Conservation (phyloP, 2,329 filamentous ascomycete genomes). For the Westerdykella ornata region DNA sequence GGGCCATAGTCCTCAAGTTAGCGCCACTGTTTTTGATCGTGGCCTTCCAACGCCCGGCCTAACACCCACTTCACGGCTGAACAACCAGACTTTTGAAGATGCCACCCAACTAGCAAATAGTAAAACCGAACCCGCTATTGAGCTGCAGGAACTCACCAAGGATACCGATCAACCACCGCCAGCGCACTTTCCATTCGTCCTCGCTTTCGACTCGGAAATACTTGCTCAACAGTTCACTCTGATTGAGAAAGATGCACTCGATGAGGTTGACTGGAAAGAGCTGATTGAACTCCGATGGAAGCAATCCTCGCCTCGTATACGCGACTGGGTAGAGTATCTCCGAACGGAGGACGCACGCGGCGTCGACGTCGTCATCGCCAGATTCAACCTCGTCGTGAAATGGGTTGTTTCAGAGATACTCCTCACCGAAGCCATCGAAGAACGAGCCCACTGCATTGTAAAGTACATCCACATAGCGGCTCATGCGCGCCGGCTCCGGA, state of each 20-base stretch:
- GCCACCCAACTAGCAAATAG: slow-evolving; percentile 3
- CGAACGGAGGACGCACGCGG: slow-evolving; percentile 65
- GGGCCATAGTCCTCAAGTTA: slow-evolving; percentile 16
- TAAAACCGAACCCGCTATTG: slow-evolving; percentile 17
- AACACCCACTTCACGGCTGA: slow-evolving; percentile 29
- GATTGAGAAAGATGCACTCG: slow-evolving; percentile 77
- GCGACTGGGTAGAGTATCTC: slow-evolving; percentile 77
- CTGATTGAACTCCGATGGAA: slow-evolving; percentile 80
- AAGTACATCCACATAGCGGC: slow-evolving; percentile 77
- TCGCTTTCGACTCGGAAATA: slow-evolving; percentile 72
- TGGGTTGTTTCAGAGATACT: slow-evolving; percentile 77
- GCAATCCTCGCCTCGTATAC: slow-evolving; percentile 57
- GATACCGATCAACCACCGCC: slow-evolving; percentile 9
- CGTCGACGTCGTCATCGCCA: slow-evolving; percentile 75
- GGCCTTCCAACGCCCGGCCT: slow-evolving; percentile 36
- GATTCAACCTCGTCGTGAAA: slow-evolving; percentile 84
- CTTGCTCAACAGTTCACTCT: slow-evolving; percentile 78
- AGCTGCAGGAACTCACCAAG: slow-evolving; percentile 18
- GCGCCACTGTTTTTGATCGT: slow-evolving; percentile 28
- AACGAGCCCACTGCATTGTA: slow-evolving; percentile 68
- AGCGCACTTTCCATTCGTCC: slow-evolving; percentile 68
- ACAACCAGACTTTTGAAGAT: slow-evolving; percentile 20
- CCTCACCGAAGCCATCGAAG: slow-evolving; percentile 63
- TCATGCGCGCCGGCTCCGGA: slow-evolving; percentile 68
- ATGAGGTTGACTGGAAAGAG: slow-evolving; percentile 84